phyloP scores from a whole-genome alignment of 371 early-diverging fungal species.

The Mucor saturninus region DNA sequence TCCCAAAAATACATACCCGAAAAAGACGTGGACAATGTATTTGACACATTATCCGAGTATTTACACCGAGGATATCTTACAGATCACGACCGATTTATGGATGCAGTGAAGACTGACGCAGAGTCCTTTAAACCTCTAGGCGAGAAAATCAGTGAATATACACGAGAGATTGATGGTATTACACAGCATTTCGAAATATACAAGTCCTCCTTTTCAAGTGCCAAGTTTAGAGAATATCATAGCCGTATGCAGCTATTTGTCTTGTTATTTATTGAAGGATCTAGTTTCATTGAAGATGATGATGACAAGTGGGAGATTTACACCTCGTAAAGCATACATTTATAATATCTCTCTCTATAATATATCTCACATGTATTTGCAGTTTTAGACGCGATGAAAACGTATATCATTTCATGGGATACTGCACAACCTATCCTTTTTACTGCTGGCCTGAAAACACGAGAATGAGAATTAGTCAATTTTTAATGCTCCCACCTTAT shows the following conservation, averaged over 20 bases:
- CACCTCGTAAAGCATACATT: conserved; percentile 51
- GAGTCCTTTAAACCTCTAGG: conserved; percentile 70
- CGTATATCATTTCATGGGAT: conserved; percentile 81
- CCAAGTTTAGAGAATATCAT: conserved; percentile 76
- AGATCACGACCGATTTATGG: conserved; percentile 66
- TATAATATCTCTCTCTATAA: background rate
- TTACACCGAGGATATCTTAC: conserved; percentile 49
- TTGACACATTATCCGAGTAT: conserved; percentile 41
- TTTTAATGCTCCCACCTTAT: conserved; percentile 87
- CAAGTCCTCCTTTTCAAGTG: conserved; percentile 58
- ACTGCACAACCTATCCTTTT: conserved; percentile 81
- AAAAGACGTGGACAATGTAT: conserved; percentile 43
- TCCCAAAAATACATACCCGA: conserved; percentile 43
- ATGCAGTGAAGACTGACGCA: conserved; percentile 64
- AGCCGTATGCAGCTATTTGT: conserved; percentile 77
- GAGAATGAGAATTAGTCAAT: conserved; percentile 89
- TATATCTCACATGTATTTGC: background rate
- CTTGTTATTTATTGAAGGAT: conserved; percentile 89
- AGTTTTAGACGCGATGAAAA: conserved; percentile 39
- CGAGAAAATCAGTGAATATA: conserved; percentile 72
- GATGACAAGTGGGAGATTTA: conserved; percentile 86
- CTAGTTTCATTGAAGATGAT: conserved; percentile 82
- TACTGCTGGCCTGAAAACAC: conserved; percentile 80
- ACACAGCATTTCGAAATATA: conserved; percentile 74
- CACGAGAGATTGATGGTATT: conserved; percentile 44